Conservation (phyloP, 148 eudicot genomes). For the Amaranthus palmeri region DNA sequence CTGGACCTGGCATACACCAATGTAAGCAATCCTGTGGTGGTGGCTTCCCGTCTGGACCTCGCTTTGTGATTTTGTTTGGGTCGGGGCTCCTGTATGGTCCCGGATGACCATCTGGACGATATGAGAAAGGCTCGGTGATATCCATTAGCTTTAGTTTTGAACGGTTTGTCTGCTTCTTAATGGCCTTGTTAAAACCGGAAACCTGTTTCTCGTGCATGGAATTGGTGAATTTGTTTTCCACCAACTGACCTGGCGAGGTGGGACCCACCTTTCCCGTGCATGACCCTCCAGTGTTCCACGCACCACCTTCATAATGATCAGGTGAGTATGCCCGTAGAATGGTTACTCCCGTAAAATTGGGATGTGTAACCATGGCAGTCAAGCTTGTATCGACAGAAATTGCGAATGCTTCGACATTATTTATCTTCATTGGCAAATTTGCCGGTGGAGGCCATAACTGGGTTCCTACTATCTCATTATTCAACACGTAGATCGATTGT, state of each 20-base stretch:
- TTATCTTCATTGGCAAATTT: slow-evolving; percentile 36
- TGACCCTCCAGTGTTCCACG: slow-evolving; percentile 95
- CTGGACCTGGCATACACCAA: slow-evolving; percentile 99
- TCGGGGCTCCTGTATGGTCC: slow-evolving; percentile 73
- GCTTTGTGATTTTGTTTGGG: slow-evolving; percentile 65
- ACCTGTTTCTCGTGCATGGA: slow-evolving; percentile 80
- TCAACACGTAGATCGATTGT: slow-evolving; percentile 65
- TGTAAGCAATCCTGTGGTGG: slow-evolving; percentile 98
- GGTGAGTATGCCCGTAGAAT: slow-evolving; percentile 81
- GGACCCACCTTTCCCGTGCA: slow-evolving; percentile 85
- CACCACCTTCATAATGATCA: slow-evolving; percentile 93
- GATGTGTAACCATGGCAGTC: slow-evolving; percentile 56
- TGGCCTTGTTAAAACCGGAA: slow-evolving; percentile 48
- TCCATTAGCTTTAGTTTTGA: slow-evolving; percentile 74
- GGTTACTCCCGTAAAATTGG: slow-evolving; percentile 65
- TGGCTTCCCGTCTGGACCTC: slow-evolving; percentile 75
- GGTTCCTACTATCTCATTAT: slow-evolving; percentile 83
- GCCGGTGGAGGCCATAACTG: slow-evolving; percentile 77
- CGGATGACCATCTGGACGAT: slow-evolving; percentile 94
- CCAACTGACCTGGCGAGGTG: slow-evolving; percentile 43
- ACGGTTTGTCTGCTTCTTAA: slow-evolving; percentile 44
- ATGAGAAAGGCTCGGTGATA: slow-evolving; percentile 64
- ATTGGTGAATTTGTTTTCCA: slow-evolving; percentile 67
- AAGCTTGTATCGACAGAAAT: slow-evolving; percentile 76
- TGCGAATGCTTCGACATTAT: slow-evolving; percentile 77